Evolutionary conservation across 2,329 filamentous ascomycete genomes (phyloP), one percentile per base, ranked within the genome.

Genomic region (Calonectria ilicicola): DNA sequence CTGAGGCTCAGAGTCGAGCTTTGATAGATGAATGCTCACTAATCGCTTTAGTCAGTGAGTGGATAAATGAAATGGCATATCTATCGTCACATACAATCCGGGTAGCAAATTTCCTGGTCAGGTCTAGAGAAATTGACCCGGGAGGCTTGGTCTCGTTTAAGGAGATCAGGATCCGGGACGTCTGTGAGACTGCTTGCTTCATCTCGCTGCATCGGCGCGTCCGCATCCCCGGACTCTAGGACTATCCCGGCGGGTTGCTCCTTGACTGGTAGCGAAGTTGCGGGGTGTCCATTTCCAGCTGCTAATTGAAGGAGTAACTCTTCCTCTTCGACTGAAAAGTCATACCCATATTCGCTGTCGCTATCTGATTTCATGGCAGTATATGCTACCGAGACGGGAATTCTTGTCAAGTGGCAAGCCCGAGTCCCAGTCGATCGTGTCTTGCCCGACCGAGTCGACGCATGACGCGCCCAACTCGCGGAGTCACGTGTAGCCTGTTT

Each of bases 21-120:
- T 70, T 12, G 73, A 81, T 9, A 89, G 75, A 2, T 84, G 84
- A 21, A 82, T 85, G 79, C 86, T 91, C 84, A 89, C 93, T 94
- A 91, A 83, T 82, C 86, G 88, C 92, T 93, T 92, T 73, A 70
- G 87, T 92, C 87, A 90, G 90, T 94, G 89, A 94, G 91, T 78
- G 70, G 49, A 63, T 46, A 68, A 75, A 72, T 65, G 58, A 27
- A 56, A 23, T 23, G 14, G n/a, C 17, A 23, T n/a, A 65, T 38
- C 46, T 29, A n/a, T n/a, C 58, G 23, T 35, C 56, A 85, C 88
- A 80, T 82, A 92, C 91, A 82, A 85, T 90, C 86, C 80, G 90
- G 86, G 83, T 89, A 90, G 74, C 74, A 72, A 81, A 88, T 76
- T 65, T 82, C 77, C 71, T 81, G 72, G 65, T 78, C 66, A 51